These are phyloP conservation scores for Spizellomyces sp. DNA, from an alignment of 192 early-diverging fungal species.

Conservation along the genomic window DNA sequence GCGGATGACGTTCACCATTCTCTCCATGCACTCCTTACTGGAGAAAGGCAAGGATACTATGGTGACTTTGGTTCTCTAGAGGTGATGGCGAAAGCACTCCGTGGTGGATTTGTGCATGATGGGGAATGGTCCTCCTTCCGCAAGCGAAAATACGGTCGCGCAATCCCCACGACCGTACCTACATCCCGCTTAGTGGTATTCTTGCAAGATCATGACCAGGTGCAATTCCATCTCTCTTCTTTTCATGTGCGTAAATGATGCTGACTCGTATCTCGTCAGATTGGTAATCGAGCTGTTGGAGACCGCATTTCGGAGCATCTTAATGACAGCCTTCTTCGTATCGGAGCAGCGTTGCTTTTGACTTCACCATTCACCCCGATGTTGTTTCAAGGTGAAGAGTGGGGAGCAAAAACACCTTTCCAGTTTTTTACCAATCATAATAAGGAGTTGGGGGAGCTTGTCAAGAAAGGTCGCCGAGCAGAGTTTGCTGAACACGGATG, in stretches of 20 bases:
- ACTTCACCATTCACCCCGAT: constrained; percentile 33
- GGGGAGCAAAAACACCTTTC: constrained; percentile 35
- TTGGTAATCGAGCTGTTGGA: constrained; percentile 37
- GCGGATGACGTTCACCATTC: constrained; percentile 39
- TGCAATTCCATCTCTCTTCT: neutral
- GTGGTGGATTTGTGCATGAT: constrained; percentile 34
- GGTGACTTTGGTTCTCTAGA: constrained; percentile 33
- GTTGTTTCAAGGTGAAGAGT: constrained; percentile 41
- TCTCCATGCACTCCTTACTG: constrained; percentile 28
- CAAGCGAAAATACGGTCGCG: constrained; percentile 28
- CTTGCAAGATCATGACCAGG: constrained; percentile 37
- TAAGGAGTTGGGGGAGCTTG: constrained; percentile 32
- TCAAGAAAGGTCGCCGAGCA: constrained; percentile 33
- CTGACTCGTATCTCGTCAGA: neutral
- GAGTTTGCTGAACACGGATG: constrained; percentile 38
- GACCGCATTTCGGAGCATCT: constrained; percentile 32
- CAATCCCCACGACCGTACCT: constrained; percentile 26
- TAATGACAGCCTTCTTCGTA: constrained; percentile 3
- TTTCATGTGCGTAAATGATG: neutral
- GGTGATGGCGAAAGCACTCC: constrained; percentile 34
- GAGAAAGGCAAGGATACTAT: constrained; percentile 36
- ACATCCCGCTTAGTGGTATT: constrained; percentile 32
- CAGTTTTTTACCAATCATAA: constrained; percentile 39
- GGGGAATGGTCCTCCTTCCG: constrained; percentile 35
- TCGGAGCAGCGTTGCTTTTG: constrained; percentile 33